Evolutionary conservation across 2,329 filamentous ascomycete species (phyloP), one percentile per base, ranked within the genome.

Genomic region (Aurifilum marmelostoma): DNA sequence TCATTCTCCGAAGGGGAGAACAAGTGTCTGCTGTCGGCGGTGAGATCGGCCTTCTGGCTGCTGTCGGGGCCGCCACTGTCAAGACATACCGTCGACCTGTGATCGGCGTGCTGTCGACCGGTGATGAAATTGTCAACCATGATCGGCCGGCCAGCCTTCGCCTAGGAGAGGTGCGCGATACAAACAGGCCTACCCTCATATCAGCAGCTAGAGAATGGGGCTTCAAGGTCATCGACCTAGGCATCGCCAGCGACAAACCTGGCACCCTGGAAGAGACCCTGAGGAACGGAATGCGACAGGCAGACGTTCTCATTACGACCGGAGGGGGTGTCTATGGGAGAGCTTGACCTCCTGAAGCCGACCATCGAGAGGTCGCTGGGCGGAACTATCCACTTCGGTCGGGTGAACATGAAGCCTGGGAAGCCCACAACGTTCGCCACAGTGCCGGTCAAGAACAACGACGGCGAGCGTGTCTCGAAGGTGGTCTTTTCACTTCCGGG

Each of bases 381-480:
- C 68, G 96, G 96, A 9, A 96, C 91, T 0, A 97, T 99, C 73
- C 96, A 97, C 79, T 99, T 99, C 75, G 96, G 96, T 32, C 91
- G 96, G 3, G 96, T 99, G 2, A 88, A 91, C 67, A 98, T 99
- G 96, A 99, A 99, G 82, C 96, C 96, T 0, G 96, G 96, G 5
- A 99, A 98, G 80, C 96, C 96, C 2, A 97, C 94, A 0, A 99
- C 96, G 0, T 99, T 99, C 78, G 96, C 96, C 2, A 97, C 93
- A 0, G 87, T 98, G 0, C 90, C 92, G 1, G 83, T 87, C 52
- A 90, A 89, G 78, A 83, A 87, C 69, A 86, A 87, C 71, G 76
- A 75, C 1, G 88, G 89, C 27, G 82, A 87, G 54, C 85, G 89
- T 60, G 79, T 88, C 32, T 82, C 81, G 1, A 94, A 92, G 76